These are phyloP conservation scores for Verticillium albo-atrum DNA, from an alignment of 2,329 filamentous ascomycete species.

Conservation along the genomic window DNA sequence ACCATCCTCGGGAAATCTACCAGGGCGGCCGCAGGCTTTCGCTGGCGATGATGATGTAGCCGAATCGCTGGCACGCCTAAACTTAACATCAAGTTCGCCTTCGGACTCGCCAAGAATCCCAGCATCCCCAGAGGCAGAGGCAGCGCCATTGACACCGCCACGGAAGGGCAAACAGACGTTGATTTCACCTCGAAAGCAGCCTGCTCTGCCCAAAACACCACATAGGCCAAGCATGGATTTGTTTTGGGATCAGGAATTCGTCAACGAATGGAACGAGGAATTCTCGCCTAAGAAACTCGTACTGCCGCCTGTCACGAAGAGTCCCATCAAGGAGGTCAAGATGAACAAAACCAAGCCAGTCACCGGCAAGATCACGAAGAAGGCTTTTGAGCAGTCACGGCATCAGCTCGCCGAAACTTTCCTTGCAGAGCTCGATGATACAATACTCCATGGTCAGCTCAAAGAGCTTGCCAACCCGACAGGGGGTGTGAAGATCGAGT, in stretches of 20 bases:
- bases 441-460: slow-evolving; percentile 59
- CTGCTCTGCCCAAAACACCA: slow-evolving; percentile 46
- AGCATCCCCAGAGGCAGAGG: not conserved
- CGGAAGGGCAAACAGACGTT: slow-evolving; percentile 10
- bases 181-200: slow-evolving; percentile 24
- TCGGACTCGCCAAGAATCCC: not conserved
- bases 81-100: not conserved
- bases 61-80: not conserved
- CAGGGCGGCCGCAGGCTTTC: not conserved
- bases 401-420: slow-evolving; percentile 60
- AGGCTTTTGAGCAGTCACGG: slow-evolving; percentile 57
- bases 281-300: slow-evolving; percentile 46
- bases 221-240: slow-evolving; percentile 49
- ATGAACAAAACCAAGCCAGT: slow-evolving; percentile 9
- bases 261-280: slow-evolving; percentile 61
- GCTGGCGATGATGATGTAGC: not conserved
- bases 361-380: slow-evolving; percentile 19
- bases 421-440: slow-evolving; percentile 62
- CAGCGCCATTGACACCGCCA: slow-evolving; percentile 11
- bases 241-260: slow-evolving; percentile 56
- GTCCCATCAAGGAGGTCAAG: slow-evolving; percentile 14
- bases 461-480: slow-evolving; percentile 53
- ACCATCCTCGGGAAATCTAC: not conserved
- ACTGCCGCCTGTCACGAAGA: slow-evolving; percentile 19
- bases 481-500: slow-evolving; percentile 67